Evolutionary conservation across 192 early-diverging fungal genomes (phyloP).

Genomic region (Lobosporangium transversale): DNA sequence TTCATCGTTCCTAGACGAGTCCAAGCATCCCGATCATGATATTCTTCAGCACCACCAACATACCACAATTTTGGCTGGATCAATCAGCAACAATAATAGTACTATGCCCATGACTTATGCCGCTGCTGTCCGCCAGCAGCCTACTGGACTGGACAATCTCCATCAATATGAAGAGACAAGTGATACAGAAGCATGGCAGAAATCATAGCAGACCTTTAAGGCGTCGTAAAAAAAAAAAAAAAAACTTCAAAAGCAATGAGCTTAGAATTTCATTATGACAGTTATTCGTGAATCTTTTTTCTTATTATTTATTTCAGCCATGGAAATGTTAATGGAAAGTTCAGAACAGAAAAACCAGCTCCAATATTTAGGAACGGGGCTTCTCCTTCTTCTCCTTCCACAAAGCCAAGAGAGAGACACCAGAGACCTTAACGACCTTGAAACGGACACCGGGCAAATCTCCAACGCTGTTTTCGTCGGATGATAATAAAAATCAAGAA

Average conservation of each 20-base stretch:
- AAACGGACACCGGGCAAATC: constrained; percentile 99
- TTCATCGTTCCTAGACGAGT: constrained; percentile 6
- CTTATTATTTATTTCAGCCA: constrained; percentile 43
- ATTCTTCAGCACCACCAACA: too few species aligned
- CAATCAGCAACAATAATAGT: background rate
- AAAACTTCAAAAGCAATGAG: background rate
- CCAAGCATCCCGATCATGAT: background rate
- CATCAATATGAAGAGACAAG: constrained; percentile 41
- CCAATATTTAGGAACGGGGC: constrained; percentile 84
- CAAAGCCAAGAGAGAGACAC: constrained; percentile 97
- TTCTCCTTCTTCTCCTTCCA: constrained; percentile 99
- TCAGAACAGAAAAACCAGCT: constrained; percentile 17
- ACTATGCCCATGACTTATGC: constrained; percentile 23
- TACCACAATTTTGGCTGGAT: too few species aligned
- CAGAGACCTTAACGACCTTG: constrained; percentile 99
- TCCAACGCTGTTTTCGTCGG: constrained; percentile 66
- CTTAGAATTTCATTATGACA: background rate
- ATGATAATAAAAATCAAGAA: too few species aligned
- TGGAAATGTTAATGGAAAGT: constrained; percentile 9
- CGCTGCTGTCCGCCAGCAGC: constrained; percentile 13
- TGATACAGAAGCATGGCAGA: constrained; percentile 45
- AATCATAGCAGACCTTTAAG: background rate
- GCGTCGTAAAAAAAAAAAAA: constrained; percentile 1
- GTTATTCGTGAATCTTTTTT: too few species aligned
- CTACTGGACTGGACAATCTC: constrained; percentile 2